Conservation (phyloP, 495 filamentous ascomycete species). For the Cryomyces minteri region DNA sequence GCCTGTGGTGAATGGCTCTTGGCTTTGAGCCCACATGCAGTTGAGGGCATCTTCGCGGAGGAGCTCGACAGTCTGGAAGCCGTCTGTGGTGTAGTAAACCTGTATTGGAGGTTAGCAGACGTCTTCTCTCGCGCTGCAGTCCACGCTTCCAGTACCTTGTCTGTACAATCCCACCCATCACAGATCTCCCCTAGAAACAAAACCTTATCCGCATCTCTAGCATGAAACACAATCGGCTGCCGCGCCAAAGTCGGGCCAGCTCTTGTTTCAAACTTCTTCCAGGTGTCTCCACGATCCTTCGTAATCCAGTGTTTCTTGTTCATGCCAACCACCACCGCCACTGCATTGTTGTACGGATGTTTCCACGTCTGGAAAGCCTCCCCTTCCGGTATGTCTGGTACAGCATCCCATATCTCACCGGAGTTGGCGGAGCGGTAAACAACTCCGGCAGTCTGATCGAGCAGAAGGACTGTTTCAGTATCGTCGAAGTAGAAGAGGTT, state of each 20-base stretch:
- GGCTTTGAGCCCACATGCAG: constrained; percentile 71
- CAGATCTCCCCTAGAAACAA: constrained; percentile 64
- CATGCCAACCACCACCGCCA: constrained; percentile 58
- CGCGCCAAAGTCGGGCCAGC: constrained; percentile 21
- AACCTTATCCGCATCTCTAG: constrained; percentile 59
- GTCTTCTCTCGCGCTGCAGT: too few species aligned
- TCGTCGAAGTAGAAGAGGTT: constrained; percentile 76
- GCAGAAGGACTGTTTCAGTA: constrained; percentile 56
- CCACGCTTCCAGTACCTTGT: constrained; percentile 4
- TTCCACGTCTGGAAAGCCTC: constrained; percentile 38
- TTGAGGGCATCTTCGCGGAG: constrained; percentile 45
- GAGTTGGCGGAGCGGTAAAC: constrained; percentile 61
- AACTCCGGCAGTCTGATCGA: constrained; percentile 31
- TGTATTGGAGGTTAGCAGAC: too few species aligned
- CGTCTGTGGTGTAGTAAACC: constrained; percentile 66
- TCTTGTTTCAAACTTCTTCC: constrained; percentile 49
- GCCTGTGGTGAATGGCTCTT: constrained; percentile 50
- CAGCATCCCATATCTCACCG: constrained; percentile 50
- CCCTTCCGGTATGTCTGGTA: constrained; percentile 44
- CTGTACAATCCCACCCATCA: constrained; percentile 21
- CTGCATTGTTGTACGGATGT: constrained; percentile 59
- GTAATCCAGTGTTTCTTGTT: constrained; percentile 59
- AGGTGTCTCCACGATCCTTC: constrained; percentile 57
- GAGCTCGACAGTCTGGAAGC: constrained; percentile 45
- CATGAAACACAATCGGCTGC: constrained; percentile 53